Evolutionary conservation across 331 rosid genomes (phyloP), one percentile per base, ranked within the genome.

Genomic region (Saraca asoca): DNA sequence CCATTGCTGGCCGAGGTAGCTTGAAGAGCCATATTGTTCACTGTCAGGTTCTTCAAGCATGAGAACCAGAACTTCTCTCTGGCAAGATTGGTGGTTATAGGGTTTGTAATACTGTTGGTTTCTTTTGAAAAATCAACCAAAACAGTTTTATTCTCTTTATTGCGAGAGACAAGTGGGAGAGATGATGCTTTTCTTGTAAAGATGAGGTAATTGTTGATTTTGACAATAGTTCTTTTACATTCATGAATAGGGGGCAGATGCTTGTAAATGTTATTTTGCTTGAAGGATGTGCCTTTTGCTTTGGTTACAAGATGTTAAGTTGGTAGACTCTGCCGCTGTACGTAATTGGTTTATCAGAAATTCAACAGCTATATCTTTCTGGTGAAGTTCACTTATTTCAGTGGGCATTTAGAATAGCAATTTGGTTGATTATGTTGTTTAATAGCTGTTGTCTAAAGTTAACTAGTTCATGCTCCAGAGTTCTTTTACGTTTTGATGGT

Each of bases 11-110:
- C 24, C 89, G 99, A 16, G 78, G 83, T 60, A 84, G 92, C 64
- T 83, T 88, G 88, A 94, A 82, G 89, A 90, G 96, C 74, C 99
- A 90, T 77, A 94, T 94, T 70, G 85, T 94, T 71, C 99, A 90
- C 79, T 90, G 99, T 74, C 99, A 94, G 72, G 97, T 94, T 68
- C 97, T 94, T 66, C 99, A 90, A 86, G 91, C 87, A 9, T 94
- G 88, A 89, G 60, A 69, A 66, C 24, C 54, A n/a, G 3, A 57
- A 51, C 45, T 60, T 42, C 7, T 58, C 65, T 66, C 64, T 68
- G 56, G 12, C 52, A 55, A 45, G 64, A 24, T 24, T 24, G 31
- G 67, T 61, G 76, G 78, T 61, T 65, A 73, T 61, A 74, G 56
- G 64, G 49, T 41, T 71, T 78, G 60, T 56, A 64, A 67, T 75